Conservation (phyloP, 495 filamentous ascomycete genomes). For the Penicillium crystallinum region DNA sequence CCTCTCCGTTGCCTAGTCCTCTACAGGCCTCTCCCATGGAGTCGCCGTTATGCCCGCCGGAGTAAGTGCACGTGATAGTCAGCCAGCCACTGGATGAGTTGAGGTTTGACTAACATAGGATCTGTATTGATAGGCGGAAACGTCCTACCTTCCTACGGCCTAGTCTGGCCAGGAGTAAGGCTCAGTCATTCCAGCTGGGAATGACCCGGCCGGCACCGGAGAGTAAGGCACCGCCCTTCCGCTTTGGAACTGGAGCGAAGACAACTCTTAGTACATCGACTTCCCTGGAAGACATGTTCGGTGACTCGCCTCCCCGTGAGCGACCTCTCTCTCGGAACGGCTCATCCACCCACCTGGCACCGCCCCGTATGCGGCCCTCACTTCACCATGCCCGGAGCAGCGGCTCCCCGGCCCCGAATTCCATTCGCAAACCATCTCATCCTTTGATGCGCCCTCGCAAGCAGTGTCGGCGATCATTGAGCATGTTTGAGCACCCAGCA, state of each 20-base stretch:
- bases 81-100: not conserved
- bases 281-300: slow-evolving; percentile 73
- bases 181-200: slow-evolving; percentile 38
- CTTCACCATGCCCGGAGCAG: slow-evolving; percentile 53
- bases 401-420: slow-evolving; percentile 66
- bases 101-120: not conserved
- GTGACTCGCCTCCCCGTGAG: slow-evolving; percentile 71
- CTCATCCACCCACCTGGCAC: slow-evolving; percentile 31
- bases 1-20: slow-evolving; percentile 33
- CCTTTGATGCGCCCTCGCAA: slow-evolving; percentile 74
- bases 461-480: slow-evolving; percentile 82
- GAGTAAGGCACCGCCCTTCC: slow-evolving; percentile 65
- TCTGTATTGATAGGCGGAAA: slow-evolving; percentile 24
- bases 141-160: slow-evolving; percentile 41
- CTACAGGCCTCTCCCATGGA: slow-evolving; percentile 52
- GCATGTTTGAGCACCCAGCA: slow-evolving; percentile 92
- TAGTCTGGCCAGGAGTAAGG: slow-evolving; percentile 38
- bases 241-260: slow-evolving; percentile 58
- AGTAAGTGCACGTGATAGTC: slow-evolving; percentile 27
- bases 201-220: slow-evolving; percentile 42
- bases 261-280: slow-evolving; percentile 52
- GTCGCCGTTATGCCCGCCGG: slow-evolving; percentile 32
- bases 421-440: slow-evolving; percentile 66
- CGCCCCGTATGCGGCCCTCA: slow-evolving; percentile 56
- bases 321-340: slow-evolving; percentile 32